Base-by-base conservation (phyloP, 2,329 filamentous ascomycete genomes). In the Fusarium sp. region DNA sequence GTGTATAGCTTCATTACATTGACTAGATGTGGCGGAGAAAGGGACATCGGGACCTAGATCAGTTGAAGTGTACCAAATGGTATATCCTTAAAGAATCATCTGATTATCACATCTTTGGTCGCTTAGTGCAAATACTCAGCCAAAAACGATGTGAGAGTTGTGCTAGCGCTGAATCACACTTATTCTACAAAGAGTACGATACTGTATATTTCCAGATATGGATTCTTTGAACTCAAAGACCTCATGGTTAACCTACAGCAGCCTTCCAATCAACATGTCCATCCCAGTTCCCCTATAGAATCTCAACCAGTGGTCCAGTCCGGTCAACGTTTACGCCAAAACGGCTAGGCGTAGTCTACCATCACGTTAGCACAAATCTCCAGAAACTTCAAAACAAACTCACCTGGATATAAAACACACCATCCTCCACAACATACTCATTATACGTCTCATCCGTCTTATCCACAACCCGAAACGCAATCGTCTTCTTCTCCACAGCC, bases 191-290 rank as follows among this genome's bases (percentile, higher is more conserved):
- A n/a, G n/a, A n/a, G 17, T n/a, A n/a, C 20, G 38, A 20, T n/a
- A n/a, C 20, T 10, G 5, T 8, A 38, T n/a, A n/a, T 38, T n/a
- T 16, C 6, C 16, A 40, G 9, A 3, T 12, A 20, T 5, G 12
- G 12, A 6, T 2, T 20, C 5, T 12, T 2, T 20, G 5, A 20
- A 4, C 4, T 12, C 38, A 12, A 20, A 12, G n/a, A 0, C 10
- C 12, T 40, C 9, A 6, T 11, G 9, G 2, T 2, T 4, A 7
- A 42, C 10, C 20, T 44, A 44, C 6, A 9, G 2, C 12, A 44
- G 20, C 3, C 12, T 6, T 16, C 3, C 42, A 16, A 22, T 3
- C 4, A 22, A 42, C n/a, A 16, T 16, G 1, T 9, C 7, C 3
- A 44, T 44, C 6, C 20, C n/a, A 22, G 3, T 3, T 7, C 6